A percentile compares a stretch with the other conserved stretches of the same genome.
These are phyloP conservation scores for Artemisia argyi DNA, from an alignment of 129 eudicot genomes.

Conservation along the genomic window DNA sequence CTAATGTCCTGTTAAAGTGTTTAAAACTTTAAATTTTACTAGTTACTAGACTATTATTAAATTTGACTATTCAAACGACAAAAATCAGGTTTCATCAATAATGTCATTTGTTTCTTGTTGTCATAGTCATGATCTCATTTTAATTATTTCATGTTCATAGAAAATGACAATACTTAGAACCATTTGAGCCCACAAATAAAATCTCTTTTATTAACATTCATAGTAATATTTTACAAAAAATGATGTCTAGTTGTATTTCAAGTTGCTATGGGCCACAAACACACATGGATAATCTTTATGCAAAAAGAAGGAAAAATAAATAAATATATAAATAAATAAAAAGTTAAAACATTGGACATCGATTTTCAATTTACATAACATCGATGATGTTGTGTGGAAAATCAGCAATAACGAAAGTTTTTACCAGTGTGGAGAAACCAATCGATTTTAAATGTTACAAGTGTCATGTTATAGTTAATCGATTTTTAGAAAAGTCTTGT, in stretches of 20 bases:
- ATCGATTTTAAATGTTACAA: too few species aligned
- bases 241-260: conserved; percentile 18
- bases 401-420: too few species aligned
- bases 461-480: too few species aligned
- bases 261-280: conserved; percentile 23
- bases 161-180: conserved; percentile 22
- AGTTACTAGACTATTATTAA: background rate
- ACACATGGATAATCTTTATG: background rate
- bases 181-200: conserved; percentile 27
- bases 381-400: background rate
- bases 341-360: conserved; percentile 8
- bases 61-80: background rate
- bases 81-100: background rate
- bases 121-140: background rate
- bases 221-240: conserved; percentile 3
- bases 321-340: too few species aligned
- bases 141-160: conserved; percentile 10
- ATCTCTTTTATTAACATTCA: conserved; percentile 15
- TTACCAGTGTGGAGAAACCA: too few species aligned
- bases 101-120: conserved; percentile 6
- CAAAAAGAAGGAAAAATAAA: background rate
- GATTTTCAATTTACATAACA: background rate
- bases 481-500: too few species aligned
- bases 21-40: too few species aligned
- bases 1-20: too few species aligned